phyloP scores from a whole-genome alignment of 768 basidiomycete genomes.

The Trametes cinnabarina region DNA sequence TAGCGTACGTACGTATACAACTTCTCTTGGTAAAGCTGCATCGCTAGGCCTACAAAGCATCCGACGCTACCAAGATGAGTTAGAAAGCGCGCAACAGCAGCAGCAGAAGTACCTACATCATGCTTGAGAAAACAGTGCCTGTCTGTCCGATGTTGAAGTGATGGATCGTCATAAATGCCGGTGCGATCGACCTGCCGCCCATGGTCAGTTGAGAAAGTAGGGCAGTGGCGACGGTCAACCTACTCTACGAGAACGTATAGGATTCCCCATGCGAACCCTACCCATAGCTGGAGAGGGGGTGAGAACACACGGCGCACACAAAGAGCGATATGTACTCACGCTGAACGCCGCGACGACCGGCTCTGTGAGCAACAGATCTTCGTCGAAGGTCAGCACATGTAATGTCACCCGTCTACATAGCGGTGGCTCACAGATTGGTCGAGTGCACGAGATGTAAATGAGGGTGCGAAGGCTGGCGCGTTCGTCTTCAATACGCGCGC shows the following conservation, averaged over 20 bases:
- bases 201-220: background rate
- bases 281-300: conserved; percentile 62
- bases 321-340: conserved; percentile 40
- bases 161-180: conserved; percentile 56
- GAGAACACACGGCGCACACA: background rate
- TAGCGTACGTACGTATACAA: conserved; percentile 25
- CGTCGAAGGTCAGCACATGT: background rate
- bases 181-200: conserved; percentile 48
- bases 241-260: conserved; percentile 66
- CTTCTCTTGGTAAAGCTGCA: conserved; percentile 33
- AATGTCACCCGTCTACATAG: background rate
- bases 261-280: conserved; percentile 76
- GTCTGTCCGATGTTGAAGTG: conserved; percentile 56
- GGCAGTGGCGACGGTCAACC: background rate
- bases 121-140: conserved; percentile 57
- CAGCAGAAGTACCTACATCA: conserved; percentile 41
- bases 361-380: conserved; percentile 69
- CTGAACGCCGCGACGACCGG: conserved; percentile 73
- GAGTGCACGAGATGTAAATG: conserved; percentile 67
- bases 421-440: conserved; percentile 61
- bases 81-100: background rate
- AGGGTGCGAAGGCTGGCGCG: conserved; percentile 51
- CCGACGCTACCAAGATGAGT: conserved; percentile 47
- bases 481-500: conserved; percentile 63
- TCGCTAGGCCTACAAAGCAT: conserved; percentile 29